These are phyloP conservation scores for Botrytis sinoallii DNA, from an alignment of 2,329 filamentous ascomycete genomes.

Conservation along the genomic window DNA sequence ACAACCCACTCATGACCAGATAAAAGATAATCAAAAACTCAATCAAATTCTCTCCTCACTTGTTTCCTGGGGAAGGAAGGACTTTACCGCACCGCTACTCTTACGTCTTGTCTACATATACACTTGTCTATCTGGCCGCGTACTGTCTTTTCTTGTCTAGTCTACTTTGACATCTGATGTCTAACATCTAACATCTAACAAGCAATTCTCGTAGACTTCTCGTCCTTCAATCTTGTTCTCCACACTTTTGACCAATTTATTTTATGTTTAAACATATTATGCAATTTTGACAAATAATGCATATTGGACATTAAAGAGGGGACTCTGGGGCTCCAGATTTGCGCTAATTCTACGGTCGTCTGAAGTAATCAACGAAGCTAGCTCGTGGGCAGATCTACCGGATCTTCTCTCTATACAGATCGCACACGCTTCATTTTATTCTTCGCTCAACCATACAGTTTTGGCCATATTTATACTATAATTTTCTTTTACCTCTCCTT, in stretches of 20 bases:
- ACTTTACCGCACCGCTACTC: conserved; percentile 7
- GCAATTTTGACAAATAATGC: background rate
- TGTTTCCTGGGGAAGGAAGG: conserved; percentile 8
- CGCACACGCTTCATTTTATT: background rate
- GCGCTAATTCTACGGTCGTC: conserved; percentile 8
- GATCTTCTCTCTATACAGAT: background rate
- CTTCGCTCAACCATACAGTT: background rate
- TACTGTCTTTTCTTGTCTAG: background rate
- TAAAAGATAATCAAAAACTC: background rate
- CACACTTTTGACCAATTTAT: background rate
- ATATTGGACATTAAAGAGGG: background rate
- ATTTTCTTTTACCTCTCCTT: background rate
- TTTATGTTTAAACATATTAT: background rate
- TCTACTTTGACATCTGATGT: background rate
- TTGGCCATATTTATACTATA: background rate
- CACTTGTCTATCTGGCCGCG: background rate
- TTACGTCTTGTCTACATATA: background rate
- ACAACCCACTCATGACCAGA: background rate
- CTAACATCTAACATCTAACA: background rate
- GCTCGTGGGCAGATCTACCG: conserved; percentile 2
- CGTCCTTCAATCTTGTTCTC: background rate
- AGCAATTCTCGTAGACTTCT: background rate
- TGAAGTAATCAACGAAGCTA: background rate
- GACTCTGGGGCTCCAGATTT: background rate
- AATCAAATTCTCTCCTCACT: background rate